Conservation (phyloP, 306 rosid species). For the Chamaecrista fasciculata region DNA sequence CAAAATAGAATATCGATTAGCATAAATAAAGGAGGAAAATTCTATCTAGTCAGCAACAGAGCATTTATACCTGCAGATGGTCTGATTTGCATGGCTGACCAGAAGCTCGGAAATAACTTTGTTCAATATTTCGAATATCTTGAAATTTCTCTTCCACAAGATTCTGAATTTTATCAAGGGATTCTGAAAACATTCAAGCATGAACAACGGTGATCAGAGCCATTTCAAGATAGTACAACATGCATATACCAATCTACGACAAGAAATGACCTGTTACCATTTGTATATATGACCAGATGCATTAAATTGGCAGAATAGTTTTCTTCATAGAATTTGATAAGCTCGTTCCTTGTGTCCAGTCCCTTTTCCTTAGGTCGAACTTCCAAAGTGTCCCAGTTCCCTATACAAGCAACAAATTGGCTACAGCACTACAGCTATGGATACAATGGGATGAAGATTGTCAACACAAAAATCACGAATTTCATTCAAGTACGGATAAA, state of each 20-base stretch:
- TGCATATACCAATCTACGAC: too few relatives aligned
- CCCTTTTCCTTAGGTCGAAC: too few relatives aligned
- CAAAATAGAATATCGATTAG: constrained; percentile 23
- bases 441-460: constrained; percentile 10
- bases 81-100: constrained; percentile 80
- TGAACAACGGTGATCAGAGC: too few relatives aligned
- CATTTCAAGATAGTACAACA: too few relatives aligned
- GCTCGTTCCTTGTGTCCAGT: too few relatives aligned
- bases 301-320: too few relatives aligned
- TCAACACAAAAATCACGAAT: too few relatives aligned
- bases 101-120: too few relatives aligned
- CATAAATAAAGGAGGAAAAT: constrained; percentile 10
- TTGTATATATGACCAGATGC: too few relatives aligned
- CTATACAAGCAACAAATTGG: constrained; percentile 11
- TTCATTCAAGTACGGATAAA: constrained; percentile 14
- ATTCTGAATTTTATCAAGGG: constrained; percentile 73
- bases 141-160: constrained; percentile 77
- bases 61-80: constrained; percentile 73
- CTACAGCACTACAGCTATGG: constrained; percentile 19
- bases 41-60: constrained; percentile 23
- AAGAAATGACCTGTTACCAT: too few relatives aligned
- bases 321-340: too few relatives aligned
- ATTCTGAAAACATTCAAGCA: constrained; percentile 66
- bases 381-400: too few relatives aligned
- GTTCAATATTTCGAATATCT: constrained; percentile 61